A percentile compares a stretch with the other conserved stretches of the same genome.
Evolutionary conservation across 257 asterid species (phyloP).

Genomic region (Scutellaria galericulata): DNA sequence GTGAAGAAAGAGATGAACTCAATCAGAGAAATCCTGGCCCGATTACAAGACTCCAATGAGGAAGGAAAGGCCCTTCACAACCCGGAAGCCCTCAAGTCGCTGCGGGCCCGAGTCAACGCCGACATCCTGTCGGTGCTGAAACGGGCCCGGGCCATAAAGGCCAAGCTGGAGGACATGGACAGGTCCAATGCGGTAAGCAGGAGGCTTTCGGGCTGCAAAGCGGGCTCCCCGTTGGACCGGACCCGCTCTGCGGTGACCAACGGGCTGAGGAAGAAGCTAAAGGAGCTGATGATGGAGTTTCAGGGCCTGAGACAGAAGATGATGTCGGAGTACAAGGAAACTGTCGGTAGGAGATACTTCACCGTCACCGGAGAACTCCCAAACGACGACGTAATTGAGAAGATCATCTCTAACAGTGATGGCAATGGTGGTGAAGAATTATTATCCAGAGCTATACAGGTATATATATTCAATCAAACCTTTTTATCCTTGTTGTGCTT

Average conservation of each 20-base stretch:
- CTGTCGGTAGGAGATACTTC: constrained; percentile 79
- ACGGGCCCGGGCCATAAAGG: constrained; percentile 62
- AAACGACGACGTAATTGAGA: constrained; percentile 34
- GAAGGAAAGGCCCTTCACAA: constrained; percentile 72
- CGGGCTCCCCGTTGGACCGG: constrained; percentile 74
- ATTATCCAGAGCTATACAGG: constrained; percentile 85
- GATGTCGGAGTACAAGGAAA: constrained; percentile 91
- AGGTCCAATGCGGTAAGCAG: constrained; percentile 64
- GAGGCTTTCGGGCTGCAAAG: constrained; percentile 76
- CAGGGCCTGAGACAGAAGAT: constrained; percentile 86
- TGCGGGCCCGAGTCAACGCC: constrained; percentile 54
- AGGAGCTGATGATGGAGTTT: constrained; percentile 95
- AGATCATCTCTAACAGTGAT: constrained; percentile 67
- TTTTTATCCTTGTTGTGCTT: not conserved
- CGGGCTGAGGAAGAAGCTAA: constrained; percentile 89
- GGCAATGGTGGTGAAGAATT: constrained; percentile 83
- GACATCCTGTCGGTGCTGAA: constrained; percentile 66
- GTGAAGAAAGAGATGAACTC: constrained; percentile 76
- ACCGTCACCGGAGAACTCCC: constrained; percentile 87
- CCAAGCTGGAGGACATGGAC: constrained; percentile 85
- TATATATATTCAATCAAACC: not conserved
- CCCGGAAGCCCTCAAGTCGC: constrained; percentile 70
- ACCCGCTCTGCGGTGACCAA: constrained; percentile 81
- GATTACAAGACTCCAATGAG: constrained; percentile 61
- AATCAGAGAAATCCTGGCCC: constrained; percentile 59